Evolutionary conservation across 2,329 filamentous ascomycete species (phyloP), one percentile per base, ranked within the genome.

Genomic region (Emydomyces testavorans): DNA sequence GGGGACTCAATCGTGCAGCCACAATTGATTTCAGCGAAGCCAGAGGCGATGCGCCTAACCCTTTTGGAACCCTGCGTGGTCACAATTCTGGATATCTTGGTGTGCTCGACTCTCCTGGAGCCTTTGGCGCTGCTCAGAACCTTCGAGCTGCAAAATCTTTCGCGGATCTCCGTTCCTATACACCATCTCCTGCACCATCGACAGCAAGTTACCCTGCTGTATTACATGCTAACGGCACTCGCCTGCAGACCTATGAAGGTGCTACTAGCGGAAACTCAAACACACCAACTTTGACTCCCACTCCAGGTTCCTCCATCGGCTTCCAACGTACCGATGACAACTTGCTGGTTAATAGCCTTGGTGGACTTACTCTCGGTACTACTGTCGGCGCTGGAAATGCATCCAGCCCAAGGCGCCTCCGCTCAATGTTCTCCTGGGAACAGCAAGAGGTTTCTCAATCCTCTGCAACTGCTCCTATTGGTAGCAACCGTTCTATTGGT

Each of bases 111-210:
- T 89, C 86, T 35, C 60, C 85, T 78, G 68, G 69, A 54, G 75
- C 75, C 42, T 72, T 81, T 50, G 80, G 81, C 26, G 78, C 84
- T 40, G 83, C 74, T 49, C 78, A 86, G 62, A 90, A 90, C 60
- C 78, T 98, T 29, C 83, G 92, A 36, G 86, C 86, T 23, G 92
- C 90, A 53, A 96, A 96, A 72, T 96, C 90, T 43, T 95, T 95
- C 63, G 92, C 90, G 29, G 92, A 98, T 62, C 71, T 98, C 54
- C 84, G 90, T 54, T 94, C 89, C 1, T 94, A 93, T 68, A 95
- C 89, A 13, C 90, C 90, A 8, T 96, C 90, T 57, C 90, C 92
- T 4, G 90, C 85, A 2, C 82, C 83, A 6, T 94, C 92, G 10
- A 87, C 86, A 15, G 86, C 86, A 4, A 93, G 87, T 71, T 94